Base-by-base conservation (phyloP, 1,284 basidiomycete genomes). In the Leccinum olivaceoglutinosum region DNA sequence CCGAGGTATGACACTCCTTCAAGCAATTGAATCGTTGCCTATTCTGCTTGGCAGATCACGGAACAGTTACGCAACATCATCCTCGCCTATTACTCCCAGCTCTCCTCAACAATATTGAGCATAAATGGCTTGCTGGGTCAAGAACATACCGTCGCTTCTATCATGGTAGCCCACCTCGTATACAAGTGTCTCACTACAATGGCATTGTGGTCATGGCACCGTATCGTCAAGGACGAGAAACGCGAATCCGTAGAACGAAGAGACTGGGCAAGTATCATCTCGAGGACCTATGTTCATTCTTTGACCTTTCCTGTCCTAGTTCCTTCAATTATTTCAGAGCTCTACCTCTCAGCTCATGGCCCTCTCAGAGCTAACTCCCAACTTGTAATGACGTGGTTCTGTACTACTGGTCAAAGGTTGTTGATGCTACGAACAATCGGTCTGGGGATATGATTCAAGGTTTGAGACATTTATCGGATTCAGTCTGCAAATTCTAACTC, bases 401-500 rank as follows among this genome's bases (percentile, higher is more conserved):
- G 46, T 92, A 85, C 68, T 92, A 91, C 68, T 93, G 90, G 90
- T 81, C 80, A 55, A 85, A 90, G 70, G 85, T 93, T 32, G 84
- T 86, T 7, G 81, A 87, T 65, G 88, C 91, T 36, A 84, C 86
- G 5, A 76, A 80, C 64, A 60, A 68, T 49, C 80, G 79, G 51
- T 76, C 84, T 11, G 69, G 80, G 18, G 81, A 82, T 34, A 71
- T 80, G 44, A 83, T 89, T 53, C 77, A 80, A 70, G 90, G 90
- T 88, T 70, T 66, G 49, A 54, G 38, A 54, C 63, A 36, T 25
- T 32, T 51, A 12, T 60, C 4, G 7, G 32, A 36, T 18, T 21
- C 25, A 18, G 2, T 46, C 21, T 16, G 58, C 53, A 12, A 46
- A 25, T 36, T 54, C 16, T 14, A 60, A 49, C 57, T 32, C 38